Percentiles rank a stretch among this genome's conserved stretches.
Evolutionary conservation across 768 basidiomycete genomes (phyloP).

Genomic region (Trametopsis cervina): DNA sequence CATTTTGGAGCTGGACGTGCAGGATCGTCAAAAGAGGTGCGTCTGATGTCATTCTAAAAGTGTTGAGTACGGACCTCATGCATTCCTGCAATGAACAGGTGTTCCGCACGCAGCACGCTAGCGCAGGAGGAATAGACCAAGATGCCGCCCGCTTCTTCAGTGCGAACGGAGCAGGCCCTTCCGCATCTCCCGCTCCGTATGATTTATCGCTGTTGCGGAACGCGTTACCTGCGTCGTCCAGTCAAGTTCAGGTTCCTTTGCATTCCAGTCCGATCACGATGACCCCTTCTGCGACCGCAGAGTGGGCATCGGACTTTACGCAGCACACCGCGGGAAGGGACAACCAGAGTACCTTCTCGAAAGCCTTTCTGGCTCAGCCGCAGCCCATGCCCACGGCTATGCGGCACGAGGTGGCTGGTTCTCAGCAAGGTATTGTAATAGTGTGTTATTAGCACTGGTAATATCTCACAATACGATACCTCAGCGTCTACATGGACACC

Average conservation of each 20-base stretch:
- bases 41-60: too few species aligned
- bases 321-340: constrained; percentile 24
- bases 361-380: constrained; percentile 6
- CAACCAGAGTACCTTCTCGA: not conserved
- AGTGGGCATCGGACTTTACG: constrained; percentile 65
- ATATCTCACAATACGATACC: too few species aligned
- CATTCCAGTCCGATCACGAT: constrained; percentile 20
- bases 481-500: constrained; percentile 8
- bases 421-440: not conserved
- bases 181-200: constrained; percentile 37
- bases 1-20: constrained; percentile 55
- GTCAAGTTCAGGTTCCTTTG: constrained; percentile 11
- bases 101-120: constrained; percentile 50
- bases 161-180: constrained; percentile 18
- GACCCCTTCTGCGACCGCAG: constrained; percentile 23
- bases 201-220: constrained; percentile 52
- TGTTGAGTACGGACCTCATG: too few species aligned
- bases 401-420: not conserved
- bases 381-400: not conserved
- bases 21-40: constrained; percentile 58
- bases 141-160: constrained; percentile 62
- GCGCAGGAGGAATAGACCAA: constrained; percentile 39
- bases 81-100: too few species aligned
- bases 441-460: too few species aligned
- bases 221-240: constrained; percentile 32